Evolutionary conservation across 352 stramenopile genomes (phyloP), one percentile per base, ranked within the genome.

Genomic region (Phytopythium montanum): DNA sequence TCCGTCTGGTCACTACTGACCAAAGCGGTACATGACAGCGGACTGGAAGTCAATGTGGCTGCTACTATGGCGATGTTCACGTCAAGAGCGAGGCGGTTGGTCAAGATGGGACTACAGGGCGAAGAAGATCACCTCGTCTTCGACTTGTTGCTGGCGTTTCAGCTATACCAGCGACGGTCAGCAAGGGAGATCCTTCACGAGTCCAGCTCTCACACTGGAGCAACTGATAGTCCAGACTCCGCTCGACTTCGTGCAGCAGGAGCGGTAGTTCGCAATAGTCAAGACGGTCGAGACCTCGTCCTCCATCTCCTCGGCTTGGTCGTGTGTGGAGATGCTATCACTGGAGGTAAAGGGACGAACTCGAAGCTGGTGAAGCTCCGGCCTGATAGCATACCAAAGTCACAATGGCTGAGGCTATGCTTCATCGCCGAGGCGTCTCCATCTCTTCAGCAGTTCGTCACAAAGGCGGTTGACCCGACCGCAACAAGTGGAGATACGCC

Each of bases 1-100:
- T 80, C 59, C 68, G 50, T 90, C 2, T 85, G 75, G 72, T 69
- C 49, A 9, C 49, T 83, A 2, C 56, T 91, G 25, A 23, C 54
- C 50, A 56, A 50, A 6, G 59, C 65, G 28, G 51, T 61, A 34
- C 46, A 68, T 66, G 21, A 7, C 5, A 62, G 64, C 53, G 70
- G 41, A n/a, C 18, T 42, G 14, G 29, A 5, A 7, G 3, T 2
- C 29, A 44, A 44, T 8, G 26, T 28, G 28, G 49, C 2, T 23
- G 6, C 39, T 10, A n/a, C 31, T 25, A 54, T 19, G 18, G 12
- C 48, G 13, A 42, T 23, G 16, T 73, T 72, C 34, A 70, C 48
- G 13, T 23, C 45, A 2, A 60, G 23, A 21, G 57, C 55, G 2
- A 51, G 66, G 19, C 48, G 63, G 31, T 68, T 55, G 5, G 59